These are phyloP conservation scores for Phytophthora cajani DNA, from an alignment of 352 stramenopile genomes.

Conservation along the genomic window DNA sequence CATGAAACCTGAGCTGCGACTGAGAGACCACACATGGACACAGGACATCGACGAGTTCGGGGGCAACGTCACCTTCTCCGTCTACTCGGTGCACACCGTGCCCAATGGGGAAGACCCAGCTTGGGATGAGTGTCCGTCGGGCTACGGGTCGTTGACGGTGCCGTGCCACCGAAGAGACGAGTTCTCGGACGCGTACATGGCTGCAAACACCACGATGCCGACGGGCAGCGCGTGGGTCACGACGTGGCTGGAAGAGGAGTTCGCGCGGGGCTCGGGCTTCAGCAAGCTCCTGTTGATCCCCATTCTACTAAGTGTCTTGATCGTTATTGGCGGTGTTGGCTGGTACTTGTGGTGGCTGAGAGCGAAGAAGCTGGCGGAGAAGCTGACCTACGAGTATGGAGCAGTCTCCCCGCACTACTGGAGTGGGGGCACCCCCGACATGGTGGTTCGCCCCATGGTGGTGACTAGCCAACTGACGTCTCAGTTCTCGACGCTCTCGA, in stretches of 20 bases:
- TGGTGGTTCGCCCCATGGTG: conserved; percentile 3
- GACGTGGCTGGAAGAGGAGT: conserved; percentile 28
- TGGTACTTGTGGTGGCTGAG: conserved; percentile 13
- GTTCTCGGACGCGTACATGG: conserved; percentile 10
- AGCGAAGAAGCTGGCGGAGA: neutral
- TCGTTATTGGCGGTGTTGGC: neutral
- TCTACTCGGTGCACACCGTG: conserved; percentile 35
- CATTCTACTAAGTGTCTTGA: conserved; percentile 9
- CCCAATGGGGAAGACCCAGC: conserved; percentile 9
- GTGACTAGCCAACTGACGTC: conserved; percentile 24
- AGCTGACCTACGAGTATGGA: neutral
- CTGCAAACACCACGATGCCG: conserved; percentile 12
- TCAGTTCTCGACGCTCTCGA: conserved; percentile 50
- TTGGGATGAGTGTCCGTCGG: neutral
- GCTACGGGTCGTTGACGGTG: conserved; percentile 26
- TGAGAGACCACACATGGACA: conserved; percentile 32
- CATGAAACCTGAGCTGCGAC: conserved; percentile 17
- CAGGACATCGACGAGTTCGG: conserved; percentile 22
- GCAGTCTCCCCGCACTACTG: neutral
- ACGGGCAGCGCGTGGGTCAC: conserved; percentile 23
- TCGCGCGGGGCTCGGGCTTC: conserved; percentile 7
- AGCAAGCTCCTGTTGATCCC: conserved; percentile 14
- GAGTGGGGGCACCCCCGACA: neutral
- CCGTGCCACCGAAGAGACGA: conserved; percentile 18
- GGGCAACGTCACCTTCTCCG: conserved; percentile 24